Evolutionary conservation across 2,329 filamentous ascomycete genomes (phyloP).

Genomic region (Fusarium foetens): DNA sequence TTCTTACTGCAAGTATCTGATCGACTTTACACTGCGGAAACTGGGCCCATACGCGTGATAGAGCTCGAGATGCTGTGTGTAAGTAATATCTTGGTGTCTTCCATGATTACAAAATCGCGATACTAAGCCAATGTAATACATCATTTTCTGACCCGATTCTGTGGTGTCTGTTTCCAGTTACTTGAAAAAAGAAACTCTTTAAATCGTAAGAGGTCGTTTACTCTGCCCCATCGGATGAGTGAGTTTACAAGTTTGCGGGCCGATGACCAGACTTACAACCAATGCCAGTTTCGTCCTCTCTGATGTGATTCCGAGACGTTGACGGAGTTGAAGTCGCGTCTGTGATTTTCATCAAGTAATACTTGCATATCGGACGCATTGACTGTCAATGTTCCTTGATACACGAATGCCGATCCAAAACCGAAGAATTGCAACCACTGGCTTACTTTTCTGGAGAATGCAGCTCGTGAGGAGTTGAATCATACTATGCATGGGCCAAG

Average conservation of each 20-base stretch:
- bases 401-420: not conserved
- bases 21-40: not conserved
- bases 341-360: constrained; percentile 6
- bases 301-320: not conserved
- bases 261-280: constrained; percentile 8
- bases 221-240: not conserved
- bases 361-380: not conserved
- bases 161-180: not conserved
- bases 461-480: not conserved
- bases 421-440: not conserved
- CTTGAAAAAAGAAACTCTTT: not conserved
- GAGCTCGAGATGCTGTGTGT: not conserved
- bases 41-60: rapidly evolving
- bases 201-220: constrained; percentile 34
- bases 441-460: not conserved
- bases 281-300: not conserved
- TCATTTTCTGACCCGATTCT: not conserved
- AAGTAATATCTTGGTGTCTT: not conserved
- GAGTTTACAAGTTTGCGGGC: constrained; percentile 1
- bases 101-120: not conserved
- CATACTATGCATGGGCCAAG: not conserved
- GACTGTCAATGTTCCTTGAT: not conserved
- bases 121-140: rapidly evolving
- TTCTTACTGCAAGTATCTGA: too few relatives aligned
- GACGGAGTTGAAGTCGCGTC: not conserved